Evolutionary conservation across 768 basidiomycete species (phyloP), one percentile per base, ranked within the genome.

Genomic region (Rhodotorula paludigena): DNA sequence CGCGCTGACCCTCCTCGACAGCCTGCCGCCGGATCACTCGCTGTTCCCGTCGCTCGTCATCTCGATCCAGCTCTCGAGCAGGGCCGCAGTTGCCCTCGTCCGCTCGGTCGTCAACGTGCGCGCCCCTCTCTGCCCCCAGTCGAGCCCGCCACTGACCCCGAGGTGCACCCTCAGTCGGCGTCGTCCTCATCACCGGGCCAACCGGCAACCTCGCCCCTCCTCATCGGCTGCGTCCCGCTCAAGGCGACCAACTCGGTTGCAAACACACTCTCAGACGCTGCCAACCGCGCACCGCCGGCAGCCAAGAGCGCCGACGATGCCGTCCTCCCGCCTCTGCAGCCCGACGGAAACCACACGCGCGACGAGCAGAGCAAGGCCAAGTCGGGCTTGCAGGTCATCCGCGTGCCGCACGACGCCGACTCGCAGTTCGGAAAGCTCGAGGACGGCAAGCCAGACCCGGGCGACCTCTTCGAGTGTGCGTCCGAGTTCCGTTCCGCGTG

Each of bases 381-480:
- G 23, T 32, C 20, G 42, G 48, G 28, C 25, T 28, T 54, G 23
- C 45, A 57, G 33, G 68, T 52, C 2, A 56, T 57, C 51, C 44
- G 44, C 21, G 1, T 68, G 5, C 38, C 47, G 5, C 14, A 25
- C 39, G 38, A 23, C 33, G 30, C 32, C 25, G 2, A 11, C 1
- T 21, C n/a, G 48, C 23, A n/a, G 48, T 8, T 2, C 11, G 52
- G 5, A 21, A 49, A 28, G 18, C 49, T 56, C 14, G 1, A 25
- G 16, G 48, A 42, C 16, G 61, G 60, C 21, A 49, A 51, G 59
- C 61, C 64, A 0, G 42, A 36, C 6, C 41, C 42, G 32, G 65
- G 54, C 35, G 66, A 67, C 39, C 38, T 69, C 25, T 73, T 66
- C 41, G 68, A 73, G 28, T 64, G 72, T 67, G 48, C 48, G 67